These are phyloP conservation scores for Solanum sejunctum DNA, from an alignment of 257 asterid genomes.

Conservation along the genomic window DNA sequence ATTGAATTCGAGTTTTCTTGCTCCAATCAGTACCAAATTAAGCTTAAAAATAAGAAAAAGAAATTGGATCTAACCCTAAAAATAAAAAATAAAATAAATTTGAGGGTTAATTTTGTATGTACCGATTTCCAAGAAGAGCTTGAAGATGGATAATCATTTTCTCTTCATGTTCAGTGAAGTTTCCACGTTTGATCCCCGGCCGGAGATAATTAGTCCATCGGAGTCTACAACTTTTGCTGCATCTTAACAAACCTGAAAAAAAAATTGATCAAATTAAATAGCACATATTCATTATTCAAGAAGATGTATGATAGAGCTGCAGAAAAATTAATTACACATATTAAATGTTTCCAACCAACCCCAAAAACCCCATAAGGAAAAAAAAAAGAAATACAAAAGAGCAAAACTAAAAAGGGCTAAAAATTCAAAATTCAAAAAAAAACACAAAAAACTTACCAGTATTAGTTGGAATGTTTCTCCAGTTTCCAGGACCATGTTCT, in stretches of 20 bases:
- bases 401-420: no score
- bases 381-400: background rate
- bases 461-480: constrained; percentile 70
- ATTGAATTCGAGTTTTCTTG: fast-evolving
- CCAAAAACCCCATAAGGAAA: background rate
- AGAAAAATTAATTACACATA: constrained; percentile 22
- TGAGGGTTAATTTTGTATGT: background rate
- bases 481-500: constrained; percentile 74
- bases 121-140: constrained; percentile 92
- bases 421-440: no score
- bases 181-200: constrained; percentile 84
- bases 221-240: constrained; percentile 92
- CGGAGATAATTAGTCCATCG: constrained; percentile 94
- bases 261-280: background rate
- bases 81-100: background rate
- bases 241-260: constrained; percentile 63
- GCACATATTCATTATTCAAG: background rate
- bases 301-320: constrained; percentile 4
- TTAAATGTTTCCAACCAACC: constrained; percentile 30
- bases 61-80: background rate
- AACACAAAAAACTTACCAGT: constrained; percentile 26
- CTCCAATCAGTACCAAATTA: background rate
- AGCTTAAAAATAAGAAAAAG: background rate
- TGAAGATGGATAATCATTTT: constrained; percentile 80
- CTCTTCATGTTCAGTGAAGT: constrained; percentile 67